Evolutionary conservation across 805 yeast genomes (phyloP), one percentile per base, ranked within the genome.

Genomic region (Cyberlindnera mrakii): DNA sequence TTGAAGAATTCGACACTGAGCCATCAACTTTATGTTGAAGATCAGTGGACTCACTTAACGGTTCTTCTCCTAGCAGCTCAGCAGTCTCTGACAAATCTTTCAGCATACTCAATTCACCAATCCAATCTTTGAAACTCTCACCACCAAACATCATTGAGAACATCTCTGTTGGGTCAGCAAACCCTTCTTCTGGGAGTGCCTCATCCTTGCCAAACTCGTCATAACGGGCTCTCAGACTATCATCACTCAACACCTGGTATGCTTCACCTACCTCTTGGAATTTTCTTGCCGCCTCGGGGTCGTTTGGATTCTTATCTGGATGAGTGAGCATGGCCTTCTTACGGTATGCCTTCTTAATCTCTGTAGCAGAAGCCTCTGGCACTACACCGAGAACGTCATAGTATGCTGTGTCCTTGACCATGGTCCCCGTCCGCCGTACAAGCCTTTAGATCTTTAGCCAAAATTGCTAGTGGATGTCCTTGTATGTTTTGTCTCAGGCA

Each of bases 291-390:
- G 99, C 99, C 11, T 77, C 75, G 33, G 93, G 95, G 60, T 93
- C 95, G 56, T 85, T 81, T n/a, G 95, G 96, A 58, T 91, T 88
- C 68, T 93, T 93, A 63, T 93, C 99, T 1, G 99, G 99, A 63
- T 91, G 99, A 40, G 86, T 85, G 45, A 71, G 72, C 64, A 91
- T 84, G 7, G 98, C 98, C 62, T 80, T 80, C 61, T 85, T 85
- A 49, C 99, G 75, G 64, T 93, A 93, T 0, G 97, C 96, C 62
- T 88, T 88, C 65, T 93, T 93, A 64, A 93, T 86, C 50, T 93
- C 96, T 10, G 77, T 69, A 5, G 81, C 81, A 0, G 85, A 74
- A 16, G 97, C 97, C 11, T 75, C 75, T 17, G 81, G 72, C 20
- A 65, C 53, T 15, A 91, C 82, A 31, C 78, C 85, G 39, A 93